Conservation (phyloP, 2,329 filamentous ascomycete genomes). For the Rhynchosporium secalis region DNA sequence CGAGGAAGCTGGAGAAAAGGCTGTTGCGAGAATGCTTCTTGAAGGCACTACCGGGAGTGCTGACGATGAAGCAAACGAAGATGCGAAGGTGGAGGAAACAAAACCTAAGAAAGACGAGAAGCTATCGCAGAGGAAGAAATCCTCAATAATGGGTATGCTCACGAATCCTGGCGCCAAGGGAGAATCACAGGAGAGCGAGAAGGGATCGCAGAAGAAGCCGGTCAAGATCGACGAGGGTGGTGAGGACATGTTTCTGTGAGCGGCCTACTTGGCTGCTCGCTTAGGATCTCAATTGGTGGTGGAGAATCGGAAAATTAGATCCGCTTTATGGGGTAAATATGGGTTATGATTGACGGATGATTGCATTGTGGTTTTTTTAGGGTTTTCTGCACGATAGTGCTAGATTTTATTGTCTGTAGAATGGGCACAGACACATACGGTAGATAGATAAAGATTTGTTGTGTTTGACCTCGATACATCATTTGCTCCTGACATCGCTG, state of each 20-base stretch:
- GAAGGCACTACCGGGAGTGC: conserved; percentile 28
- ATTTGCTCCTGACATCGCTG: neutral
- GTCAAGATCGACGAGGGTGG: neutral
- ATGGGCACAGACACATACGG: neutral
- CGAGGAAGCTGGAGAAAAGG: conserved; percentile 38
- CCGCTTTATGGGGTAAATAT: conserved; percentile 1
- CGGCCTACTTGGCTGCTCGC: neutral
- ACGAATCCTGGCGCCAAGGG: conserved; percentile 12
- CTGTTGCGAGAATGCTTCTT: conserved; percentile 37
- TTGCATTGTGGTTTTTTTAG: neutral
- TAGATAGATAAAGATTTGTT: neutral
- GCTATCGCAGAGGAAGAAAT: conserved; percentile 19
- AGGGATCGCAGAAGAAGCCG: conserved; percentile 1
- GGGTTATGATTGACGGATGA: conserved; percentile 8
- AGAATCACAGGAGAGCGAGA: neutral
- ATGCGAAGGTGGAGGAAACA: conserved; percentile 16
- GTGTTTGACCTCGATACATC: neutral
- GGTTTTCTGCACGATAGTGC: neutral
- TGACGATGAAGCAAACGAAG: conserved; percentile 17
- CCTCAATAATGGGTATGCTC: conserved; percentile 21
- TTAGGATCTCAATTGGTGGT: neutral
- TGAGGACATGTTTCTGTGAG: conserved; percentile 3
- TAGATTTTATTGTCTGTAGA: conserved; percentile 2
- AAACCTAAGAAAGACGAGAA: conserved; percentile 17
- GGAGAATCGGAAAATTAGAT: neutral